Evolutionary conservation across 2,329 filamentous ascomycete genomes (phyloP), one percentile per base, ranked within the genome.

Genomic region (Stemphylium vesicarium): DNA sequence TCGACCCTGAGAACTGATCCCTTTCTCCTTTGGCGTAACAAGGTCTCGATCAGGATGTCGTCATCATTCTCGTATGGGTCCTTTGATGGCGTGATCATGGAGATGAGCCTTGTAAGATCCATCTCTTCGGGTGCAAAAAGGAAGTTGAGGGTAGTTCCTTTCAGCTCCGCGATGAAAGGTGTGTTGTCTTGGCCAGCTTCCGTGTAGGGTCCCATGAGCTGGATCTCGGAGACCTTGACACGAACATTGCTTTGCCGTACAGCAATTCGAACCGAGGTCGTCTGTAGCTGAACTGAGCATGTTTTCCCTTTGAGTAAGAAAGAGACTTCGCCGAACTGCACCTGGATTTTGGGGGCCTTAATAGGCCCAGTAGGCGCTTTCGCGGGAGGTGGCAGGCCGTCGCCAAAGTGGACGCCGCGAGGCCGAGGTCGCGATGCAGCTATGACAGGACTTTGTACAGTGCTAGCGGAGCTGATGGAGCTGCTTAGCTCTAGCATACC

Each of bases 21-120:
- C 75, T 97, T 94, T 48, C 88, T 85, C 56, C 95, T 83, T 73
- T 99, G 95, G 18, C 91, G 84, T 12, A 98, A 78, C 0, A 99
- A 81, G 0, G 92, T 97, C 65, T 98, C 94, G 18, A 99, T 85
- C 81, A 99, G 88, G 56, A 99, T 96, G 67, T 98, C 94, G 65
- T 97, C 92, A 56, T 96, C 90, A 41, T 88, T 86, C 57, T 94
- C 88, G 65, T 95, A 97, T 60, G 93, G 92, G 73, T 95, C 87
- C 61, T 92, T 95, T 0, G 93, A 96, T 0, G 95, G 96, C 6
- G 90, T 96, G 50, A 99, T 90, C 46, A 99, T 82, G 47, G 90
- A 88, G 0, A 99, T 79, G 1, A 99, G 82, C 31, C 88, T 85
- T 67, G 93, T 89, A 0, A 99, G 81, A 72, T 99, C 95, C 15